Base-by-base conservation (phyloP, 1,139 yeast genomes). In the Pichiaceae sp. region DNA sequence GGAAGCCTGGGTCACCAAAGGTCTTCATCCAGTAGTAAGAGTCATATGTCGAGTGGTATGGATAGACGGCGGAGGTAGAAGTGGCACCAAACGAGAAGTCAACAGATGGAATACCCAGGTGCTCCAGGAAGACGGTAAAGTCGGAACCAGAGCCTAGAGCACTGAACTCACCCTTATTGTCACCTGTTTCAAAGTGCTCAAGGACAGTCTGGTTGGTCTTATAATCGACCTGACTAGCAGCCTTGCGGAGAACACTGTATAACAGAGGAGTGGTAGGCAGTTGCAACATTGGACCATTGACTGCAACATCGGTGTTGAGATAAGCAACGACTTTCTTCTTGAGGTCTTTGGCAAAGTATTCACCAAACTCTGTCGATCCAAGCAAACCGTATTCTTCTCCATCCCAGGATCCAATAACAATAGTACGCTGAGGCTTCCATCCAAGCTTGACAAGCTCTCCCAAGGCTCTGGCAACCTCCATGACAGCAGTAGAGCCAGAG, bases 301-400 rank as follows among this genome's bases (percentile, higher is more conserved):
- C 70, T 3, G 82, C 76, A 25, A 72, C 79, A 51, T 79, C 87
- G 32, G 76, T 58, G 52, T 79, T 79, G 41, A 78, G 53, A 50
- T 80, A 80, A 2, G 79, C 81, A 34, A 75, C 61, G 2, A 70
- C 73, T 39, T 72, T 63, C 32, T 60, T 58, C 42, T 67, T 64
- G 38, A 75, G 53, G 35, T 48, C 50, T 31, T 60, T 52, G 4
- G 66, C 60, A 42, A 70, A 62, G 41, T 70, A 75, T 52, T 78
- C 85, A 21, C 80, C 85, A 66, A 68, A 77, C 41, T 77, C 85
- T 4, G 85, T 79, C 2, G 82, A 74, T 1, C 87, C 86, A 14
- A 79, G 49, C 20, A 79, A 57, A 0, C 77, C 85, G 44, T 75
- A 75, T 55, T 79, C 86, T 54, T 79, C 86, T 39, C 82, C 87